These are phyloP conservation scores for Podosphaera xanthii DNA, from an alignment of 2,329 filamentous ascomycete genomes.

Conservation along the genomic window DNA sequence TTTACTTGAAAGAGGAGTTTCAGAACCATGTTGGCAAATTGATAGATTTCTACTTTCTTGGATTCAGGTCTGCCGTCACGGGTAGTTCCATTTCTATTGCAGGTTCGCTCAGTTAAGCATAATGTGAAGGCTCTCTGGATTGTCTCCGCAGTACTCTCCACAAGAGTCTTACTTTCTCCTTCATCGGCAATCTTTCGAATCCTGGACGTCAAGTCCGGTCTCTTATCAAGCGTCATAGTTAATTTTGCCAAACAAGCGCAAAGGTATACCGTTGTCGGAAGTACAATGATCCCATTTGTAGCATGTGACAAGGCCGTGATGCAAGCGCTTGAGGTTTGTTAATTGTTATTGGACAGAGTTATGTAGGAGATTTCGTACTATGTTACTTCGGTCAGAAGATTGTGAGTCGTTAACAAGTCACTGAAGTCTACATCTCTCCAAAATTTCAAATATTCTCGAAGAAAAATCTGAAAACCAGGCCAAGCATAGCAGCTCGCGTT, in stretches of 20 bases:
- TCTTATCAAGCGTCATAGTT: slow-evolving; percentile 63
- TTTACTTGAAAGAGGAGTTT: slow-evolving; percentile 65
- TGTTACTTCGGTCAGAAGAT: slow-evolving; percentile 48
- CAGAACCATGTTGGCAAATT: slow-evolving; percentile 74
- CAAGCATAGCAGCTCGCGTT: slow-evolving; percentile 40
- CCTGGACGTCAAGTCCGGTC: slow-evolving; percentile 46
- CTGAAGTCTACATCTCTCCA: slow-evolving; percentile 59
- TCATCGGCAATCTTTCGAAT: slow-evolving; percentile 26
- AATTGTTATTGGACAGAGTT: slow-evolving; percentile 2
- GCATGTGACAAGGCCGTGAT: slow-evolving; percentile 63
- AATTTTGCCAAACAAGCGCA: slow-evolving; percentile 61
- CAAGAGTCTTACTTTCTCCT: slow-evolving; percentile 52
- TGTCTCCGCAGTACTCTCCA: slow-evolving; percentile 70
- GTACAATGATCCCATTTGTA: slow-evolving; percentile 56
- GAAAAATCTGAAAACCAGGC: slow-evolving; percentile 56
- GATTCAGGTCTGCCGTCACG: slow-evolving; percentile 47
- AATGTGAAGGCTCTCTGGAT: slow-evolving; percentile 81
- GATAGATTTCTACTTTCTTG: slow-evolving; percentile 72
- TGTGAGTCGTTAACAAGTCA: slow-evolving; percentile 53
- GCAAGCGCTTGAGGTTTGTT: slow-evolving; percentile 35
- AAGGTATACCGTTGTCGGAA: slow-evolving; percentile 64
- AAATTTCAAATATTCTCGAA: slow-evolving; percentile 61
- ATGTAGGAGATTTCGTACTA: slow-evolving; percentile 30
- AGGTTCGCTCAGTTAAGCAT: slow-evolving; percentile 61
- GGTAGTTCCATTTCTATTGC: slow-evolving; percentile 28